Percentiles rank a stretch among this genome's conserved stretches.
These are phyloP conservation scores for Talaromyces sp. DNA, from an alignment of 2,329 filamentous ascomycete genomes.

Conservation along the genomic window DNA sequence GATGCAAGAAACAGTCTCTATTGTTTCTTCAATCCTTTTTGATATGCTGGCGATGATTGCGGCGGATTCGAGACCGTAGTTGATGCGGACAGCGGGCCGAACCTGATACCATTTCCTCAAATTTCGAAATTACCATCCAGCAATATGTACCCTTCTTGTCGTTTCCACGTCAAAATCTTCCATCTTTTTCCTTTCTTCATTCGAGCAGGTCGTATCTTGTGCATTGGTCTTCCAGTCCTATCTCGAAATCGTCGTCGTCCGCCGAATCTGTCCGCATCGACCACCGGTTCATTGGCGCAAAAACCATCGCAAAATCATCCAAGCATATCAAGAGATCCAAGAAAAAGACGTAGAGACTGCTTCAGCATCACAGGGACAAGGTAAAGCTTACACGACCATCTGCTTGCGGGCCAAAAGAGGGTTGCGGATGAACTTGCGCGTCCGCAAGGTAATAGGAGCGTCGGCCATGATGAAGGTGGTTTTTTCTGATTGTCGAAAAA, in stretches of 20 bases:
- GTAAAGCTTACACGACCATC: conserved; percentile 91
- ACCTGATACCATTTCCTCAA: background rate
- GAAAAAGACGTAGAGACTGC: conserved; percentile 13
- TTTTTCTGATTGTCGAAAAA: conserved; percentile 23
- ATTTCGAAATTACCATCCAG: background rate
- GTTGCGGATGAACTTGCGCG: conserved; percentile 99
- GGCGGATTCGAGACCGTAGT: background rate
- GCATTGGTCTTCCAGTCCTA: too few relatives aligned
- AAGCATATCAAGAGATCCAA: conserved; percentile 26
- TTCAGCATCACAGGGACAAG: conserved; percentile 4
- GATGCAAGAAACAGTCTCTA: conserved; percentile 19
- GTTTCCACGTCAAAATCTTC: background rate
- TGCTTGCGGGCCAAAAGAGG: conserved; percentile 97
- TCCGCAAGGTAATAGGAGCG: conserved; percentile 77
- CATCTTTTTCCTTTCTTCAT: too few relatives aligned
- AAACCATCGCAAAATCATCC: conserved; percentile 5
- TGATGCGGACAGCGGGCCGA: background rate
- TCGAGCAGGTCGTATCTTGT: background rate
- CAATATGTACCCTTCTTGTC: too few relatives aligned
- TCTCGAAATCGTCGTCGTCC: background rate
- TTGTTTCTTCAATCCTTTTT: background rate
- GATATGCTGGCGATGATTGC: background rate
- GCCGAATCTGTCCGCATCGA: conserved; percentile 3
- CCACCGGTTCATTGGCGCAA: background rate
- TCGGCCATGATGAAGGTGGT: conserved; percentile 76